Percentiles rank a stretch among this genome's conserved stretches.
Conservation (phyloP, 805 yeast genomes). For the Crinitomyces ghanaensis region DNA sequence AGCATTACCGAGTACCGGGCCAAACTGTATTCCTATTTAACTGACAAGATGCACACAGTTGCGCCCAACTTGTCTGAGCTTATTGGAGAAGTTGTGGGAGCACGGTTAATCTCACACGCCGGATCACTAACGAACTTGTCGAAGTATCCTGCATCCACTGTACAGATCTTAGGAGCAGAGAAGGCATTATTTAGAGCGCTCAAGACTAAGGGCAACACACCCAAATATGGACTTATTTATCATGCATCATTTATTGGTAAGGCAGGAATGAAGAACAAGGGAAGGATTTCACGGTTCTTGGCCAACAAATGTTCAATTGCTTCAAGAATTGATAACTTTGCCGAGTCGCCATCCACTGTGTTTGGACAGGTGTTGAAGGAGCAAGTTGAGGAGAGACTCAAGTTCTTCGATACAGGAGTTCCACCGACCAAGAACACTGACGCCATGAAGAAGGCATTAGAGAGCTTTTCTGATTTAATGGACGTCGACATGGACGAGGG, state of each 20-base stretch:
- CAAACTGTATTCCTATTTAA: constrained; percentile 70
- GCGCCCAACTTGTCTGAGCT: constrained; percentile 95
- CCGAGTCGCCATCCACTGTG: constrained; percentile 83
- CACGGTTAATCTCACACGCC: constrained; percentile 94
- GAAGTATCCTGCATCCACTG: constrained; percentile 98
- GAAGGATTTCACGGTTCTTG: constrained; percentile 95
- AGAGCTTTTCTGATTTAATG: constrained; percentile 36
- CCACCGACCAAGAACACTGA: constrained; percentile 94
- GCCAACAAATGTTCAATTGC: constrained; percentile 99
- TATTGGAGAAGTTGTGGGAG: constrained; percentile 98
- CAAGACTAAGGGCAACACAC: constrained; percentile 94
- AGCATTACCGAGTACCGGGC: constrained; percentile 84
- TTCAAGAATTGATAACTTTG: constrained; percentile 93
- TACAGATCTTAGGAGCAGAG: constrained; percentile 95
- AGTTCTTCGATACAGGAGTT: constrained; percentile 91
- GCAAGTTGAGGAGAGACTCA: constrained; percentile 96
- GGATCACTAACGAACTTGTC: constrained; percentile 95
- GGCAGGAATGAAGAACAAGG: constrained; percentile 95
- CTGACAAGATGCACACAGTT: constrained; percentile 93
- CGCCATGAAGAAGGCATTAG: constrained; percentile 87
- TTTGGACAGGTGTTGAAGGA: constrained; percentile 87
- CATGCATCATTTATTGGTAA: constrained; percentile 90
- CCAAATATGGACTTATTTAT: constrained; percentile 90
- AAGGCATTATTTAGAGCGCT: constrained; percentile 93
- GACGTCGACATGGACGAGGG: constrained; percentile 35